Conservation (phyloP, 192 early-diverging fungal genomes). For the Backusella australiensis region DNA sequence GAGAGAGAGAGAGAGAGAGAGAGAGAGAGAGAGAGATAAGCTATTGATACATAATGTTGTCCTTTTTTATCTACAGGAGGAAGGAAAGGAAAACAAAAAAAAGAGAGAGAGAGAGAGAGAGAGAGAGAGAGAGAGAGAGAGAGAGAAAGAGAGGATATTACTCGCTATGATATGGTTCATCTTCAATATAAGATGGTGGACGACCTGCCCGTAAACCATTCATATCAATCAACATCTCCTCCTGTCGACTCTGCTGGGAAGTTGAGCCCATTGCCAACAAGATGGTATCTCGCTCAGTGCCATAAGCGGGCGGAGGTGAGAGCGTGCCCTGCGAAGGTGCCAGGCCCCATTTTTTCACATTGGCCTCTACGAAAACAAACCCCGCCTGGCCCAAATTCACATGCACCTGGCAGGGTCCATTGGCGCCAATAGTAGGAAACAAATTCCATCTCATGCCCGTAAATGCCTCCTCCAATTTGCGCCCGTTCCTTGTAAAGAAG, state of each 20-base stretch:
- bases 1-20: neutral
- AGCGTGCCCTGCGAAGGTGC: constrained; percentile 69
- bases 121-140: neutral
- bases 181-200: neutral
- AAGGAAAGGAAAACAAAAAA: neutral
- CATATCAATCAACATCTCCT: neutral
- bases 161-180: neutral
- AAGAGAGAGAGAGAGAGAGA: neutral
- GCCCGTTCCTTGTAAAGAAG: constrained; percentile 52
- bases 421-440: constrained; percentile 44
- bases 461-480: constrained; percentile 38
- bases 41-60: neutral
- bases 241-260: neutral
- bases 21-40: neutral
- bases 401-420: constrained; percentile 43
- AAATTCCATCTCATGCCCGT: constrained; percentile 34
- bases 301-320: constrained; percentile 75
- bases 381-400: constrained; percentile 44
- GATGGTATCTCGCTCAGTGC: constrained; percentile 66
- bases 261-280: constrained; percentile 43
- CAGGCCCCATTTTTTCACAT: constrained; percentile 82
- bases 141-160: neutral
- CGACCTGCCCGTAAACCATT: neutral
- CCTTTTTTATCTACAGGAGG: neutral
- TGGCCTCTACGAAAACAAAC: constrained; percentile 84